Conservation (phyloP, 805 yeast genomes). For the Nakazawaea peltata region DNA sequence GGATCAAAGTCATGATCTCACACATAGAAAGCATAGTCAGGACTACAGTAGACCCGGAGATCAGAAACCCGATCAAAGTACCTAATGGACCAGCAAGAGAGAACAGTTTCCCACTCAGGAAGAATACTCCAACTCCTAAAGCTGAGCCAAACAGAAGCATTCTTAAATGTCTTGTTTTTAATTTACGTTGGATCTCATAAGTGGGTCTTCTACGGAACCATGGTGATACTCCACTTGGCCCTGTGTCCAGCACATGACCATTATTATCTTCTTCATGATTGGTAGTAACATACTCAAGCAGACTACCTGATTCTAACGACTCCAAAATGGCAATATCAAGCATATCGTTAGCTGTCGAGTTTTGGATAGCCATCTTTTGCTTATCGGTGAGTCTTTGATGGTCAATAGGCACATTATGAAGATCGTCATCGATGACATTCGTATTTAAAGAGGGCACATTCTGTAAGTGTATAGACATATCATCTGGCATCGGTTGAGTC, state of each 20-base stretch:
- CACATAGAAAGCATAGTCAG: slow-evolving; percentile 70
- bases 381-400: slow-evolving; percentile 1
- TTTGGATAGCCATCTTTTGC: background rate
- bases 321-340: slow-evolving; percentile 1
- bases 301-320: background rate
- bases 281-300: background rate
- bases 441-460: slow-evolving; percentile 8
- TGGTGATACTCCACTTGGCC: no score
- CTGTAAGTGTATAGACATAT: no score
- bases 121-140: slow-evolving; percentile 68
- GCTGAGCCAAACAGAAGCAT: slow-evolving; percentile 78
- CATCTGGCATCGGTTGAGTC: no score
- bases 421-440: slow-evolving; percentile 7
- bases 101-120: slow-evolving; percentile 67
- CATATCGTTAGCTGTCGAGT: background rate
- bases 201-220: background rate
- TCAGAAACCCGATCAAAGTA: slow-evolving; percentile 53
- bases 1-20: slow-evolving; percentile 74
- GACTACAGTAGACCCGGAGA: slow-evolving; percentile 59
- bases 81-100: slow-evolving; percentile 76
- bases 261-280: background rate
- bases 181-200: slow-evolving; percentile 27
- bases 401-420: slow-evolving; percentile 9
- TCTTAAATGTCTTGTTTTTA: slow-evolving; percentile 60
- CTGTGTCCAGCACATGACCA: background rate